Evolutionary conservation across 1,284 basidiomycete species (phyloP).

Genomic region (Fomitopsis pinicola): DNA sequence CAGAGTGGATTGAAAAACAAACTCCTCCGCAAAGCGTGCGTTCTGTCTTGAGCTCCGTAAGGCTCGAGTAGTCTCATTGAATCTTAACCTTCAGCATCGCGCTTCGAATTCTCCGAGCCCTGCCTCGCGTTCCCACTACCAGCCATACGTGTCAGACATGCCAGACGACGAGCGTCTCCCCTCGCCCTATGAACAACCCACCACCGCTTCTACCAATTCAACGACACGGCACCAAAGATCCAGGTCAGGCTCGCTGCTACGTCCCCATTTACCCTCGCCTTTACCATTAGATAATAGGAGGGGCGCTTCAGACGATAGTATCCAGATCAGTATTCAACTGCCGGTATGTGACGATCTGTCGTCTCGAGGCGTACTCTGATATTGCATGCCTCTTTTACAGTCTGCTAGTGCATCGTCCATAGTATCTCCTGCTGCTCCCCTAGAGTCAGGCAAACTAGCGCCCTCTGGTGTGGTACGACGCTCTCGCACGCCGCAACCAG

Average conservation of each 20-base stretch:
- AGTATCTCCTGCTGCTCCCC: not conserved
- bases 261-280: slow-evolving; percentile 1
- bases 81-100: not conserved
- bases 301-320: not conserved
- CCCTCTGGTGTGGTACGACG: not conserved
- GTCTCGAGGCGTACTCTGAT: not conserved
- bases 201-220: not conserved
- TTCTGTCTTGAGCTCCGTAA: not conserved
- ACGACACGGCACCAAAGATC: not conserved
- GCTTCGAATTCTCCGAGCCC: not conserved
- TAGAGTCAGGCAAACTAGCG: not conserved
- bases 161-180: not conserved
- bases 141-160: not conserved
- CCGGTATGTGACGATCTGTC: not conserved
- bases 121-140: not conserved
- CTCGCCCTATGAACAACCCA: slow-evolving; percentile 3
- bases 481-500: not conserved
- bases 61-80: not conserved
- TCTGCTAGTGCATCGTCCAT: not conserved
- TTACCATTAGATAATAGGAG: not conserved
- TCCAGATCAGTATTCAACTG: not conserved
- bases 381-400: not conserved
- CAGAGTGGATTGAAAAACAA: slow-evolving; percentile 1
- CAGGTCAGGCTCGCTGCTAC: slow-evolving; percentile 4
- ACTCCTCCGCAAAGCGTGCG: not conserved